Evolutionary conservation across 306 rosid genomes (phyloP).

Genomic region (Vachellia pachyceras): DNA sequence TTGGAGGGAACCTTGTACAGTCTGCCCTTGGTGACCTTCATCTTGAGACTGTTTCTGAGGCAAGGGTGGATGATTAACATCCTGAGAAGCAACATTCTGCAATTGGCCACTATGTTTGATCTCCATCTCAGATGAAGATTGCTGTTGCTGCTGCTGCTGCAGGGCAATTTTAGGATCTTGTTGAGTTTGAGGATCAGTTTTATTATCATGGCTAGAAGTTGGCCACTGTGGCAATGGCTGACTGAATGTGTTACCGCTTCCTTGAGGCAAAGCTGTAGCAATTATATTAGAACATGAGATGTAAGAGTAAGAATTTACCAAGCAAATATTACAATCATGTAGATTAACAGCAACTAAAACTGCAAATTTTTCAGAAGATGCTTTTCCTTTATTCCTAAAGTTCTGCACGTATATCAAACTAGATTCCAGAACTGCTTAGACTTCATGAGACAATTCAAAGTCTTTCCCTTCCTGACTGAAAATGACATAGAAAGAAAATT

Average conservation of each 20-base stretch:
- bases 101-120: constrained; percentile 58
- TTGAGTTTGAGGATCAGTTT: constrained; percentile 57
- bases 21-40: constrained; percentile 53
- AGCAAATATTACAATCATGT: constrained; percentile 27
- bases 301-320: constrained; percentile 17
- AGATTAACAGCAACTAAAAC: constrained; percentile 21
- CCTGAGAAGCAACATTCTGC: constrained; percentile 55
- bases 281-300: constrained; percentile 13
- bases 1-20: constrained; percentile 57
- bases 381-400: not conserved
- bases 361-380: not conserved
- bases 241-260: constrained; percentile 59
- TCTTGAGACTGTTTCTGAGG: constrained; percentile 64
- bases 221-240: constrained; percentile 56
- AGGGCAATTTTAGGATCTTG: constrained; percentile 54
- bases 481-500: not conserved
- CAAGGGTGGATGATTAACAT: constrained; percentile 44
- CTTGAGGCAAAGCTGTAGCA: constrained; percentile 57
- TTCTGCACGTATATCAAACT: constrained; percentile 17
- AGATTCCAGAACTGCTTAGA: not conserved
- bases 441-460: constrained; percentile 9
- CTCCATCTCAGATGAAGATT: constrained; percentile 65
- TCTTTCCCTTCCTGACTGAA: constrained; percentile 5
- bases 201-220: constrained; percentile 39
- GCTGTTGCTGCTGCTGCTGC: constrained; percentile 63